Base-by-base conservation (phyloP, 78 protist species). In the Dictyostelium intermedium region DNA sequence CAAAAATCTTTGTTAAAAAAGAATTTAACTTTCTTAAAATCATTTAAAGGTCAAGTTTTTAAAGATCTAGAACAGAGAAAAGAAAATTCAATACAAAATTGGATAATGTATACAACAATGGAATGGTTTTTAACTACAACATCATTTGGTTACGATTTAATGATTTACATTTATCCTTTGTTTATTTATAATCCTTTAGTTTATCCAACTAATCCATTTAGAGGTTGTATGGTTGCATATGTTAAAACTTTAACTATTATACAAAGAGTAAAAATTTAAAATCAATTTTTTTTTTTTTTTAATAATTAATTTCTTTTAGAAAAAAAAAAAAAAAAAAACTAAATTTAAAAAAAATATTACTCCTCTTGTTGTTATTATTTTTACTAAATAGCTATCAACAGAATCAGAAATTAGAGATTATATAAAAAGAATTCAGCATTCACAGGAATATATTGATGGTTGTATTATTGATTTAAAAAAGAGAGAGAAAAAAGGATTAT, bases 121-220 rank as follows among this genome's bases (percentile, higher is more conserved):
- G 50, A 74, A 45, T 85, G 91, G 91, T 50, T 39, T 45, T 37
- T 85, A 10, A 23, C 74, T 20, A 74, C 91, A 1, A 18, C 73
- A 0, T n/a, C 78, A 11, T 34, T 74, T 25, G 91, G 91, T n/a
- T 66, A 74, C 56, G 34, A 72, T n/a, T 43, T 74, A 9, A 72
- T 50, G 72, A 43, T 72, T 27, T 85, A 85, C 20, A 56, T 32
- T n/a, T 69, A 45, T 20, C 91, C 91, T 10, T 66, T 85, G 8
- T 85, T 50, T 56, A 30, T 41, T 13, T 34, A 85, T 53, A 43
- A 63, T 56, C 91, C 80, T 2, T 47, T 77, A 23, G 53, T 85
- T 23, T 85, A 32, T 74, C 91, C 91, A 47, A 47, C 70, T 4
- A 85, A 85, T 74, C 39, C n/a, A 18, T 85, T 41, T 53, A 43